Conservation (phyloP, 2,329 filamentous ascomycete species). For the Fusarium sp. region DNA sequence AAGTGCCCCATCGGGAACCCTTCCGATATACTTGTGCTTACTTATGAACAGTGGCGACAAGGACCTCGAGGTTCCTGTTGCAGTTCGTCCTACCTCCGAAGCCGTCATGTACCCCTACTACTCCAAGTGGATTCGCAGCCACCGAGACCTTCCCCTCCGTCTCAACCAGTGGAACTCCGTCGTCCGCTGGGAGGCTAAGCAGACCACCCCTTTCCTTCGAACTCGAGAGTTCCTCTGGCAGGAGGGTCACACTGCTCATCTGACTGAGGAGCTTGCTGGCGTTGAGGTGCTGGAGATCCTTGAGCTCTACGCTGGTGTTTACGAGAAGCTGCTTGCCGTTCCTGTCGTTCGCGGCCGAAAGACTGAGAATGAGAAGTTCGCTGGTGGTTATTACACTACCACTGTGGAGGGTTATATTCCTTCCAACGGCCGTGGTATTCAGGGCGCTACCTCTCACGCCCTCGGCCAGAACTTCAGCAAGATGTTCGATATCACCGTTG, state of each 20-base stretch:
- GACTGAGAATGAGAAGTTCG: conserved; percentile 98
- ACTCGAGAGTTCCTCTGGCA: conserved; percentile 98
- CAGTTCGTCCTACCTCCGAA: conserved; percentile 76
- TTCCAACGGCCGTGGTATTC: conserved; percentile 93
- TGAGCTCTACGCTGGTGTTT: conserved; percentile 91
- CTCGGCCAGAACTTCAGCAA: conserved; percentile 98
- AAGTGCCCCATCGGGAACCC: conserved; percentile 49
- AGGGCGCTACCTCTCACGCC: conserved; percentile 94
- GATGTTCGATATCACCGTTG: conserved; percentile 98
- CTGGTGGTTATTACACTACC: conserved; percentile 95
- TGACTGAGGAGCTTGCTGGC: conserved; percentile 84
- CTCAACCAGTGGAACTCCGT: conserved; percentile 98
- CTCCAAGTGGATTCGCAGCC: conserved; percentile 95
- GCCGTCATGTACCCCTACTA: conserved; percentile 97
- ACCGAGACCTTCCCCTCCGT: conserved; percentile 92
- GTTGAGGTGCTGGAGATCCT: conserved; percentile 93
- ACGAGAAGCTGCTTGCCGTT: conserved; percentile 92
- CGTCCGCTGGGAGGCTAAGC: conserved; percentile 97
- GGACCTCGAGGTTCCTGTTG: conserved; percentile 84
- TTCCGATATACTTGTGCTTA: conserved; percentile 5
- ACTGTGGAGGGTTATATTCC: conserved; percentile 98
- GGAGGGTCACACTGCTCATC: conserved; percentile 90
- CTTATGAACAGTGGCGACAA: conserved; percentile 78
- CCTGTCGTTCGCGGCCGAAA: conserved; percentile 94
- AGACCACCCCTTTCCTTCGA: conserved; percentile 86